Evolutionary conservation across 2,329 filamentous ascomycete genomes (phyloP), one percentile per base, ranked within the genome.

Genomic region (Rachicladosporium sp.): DNA sequence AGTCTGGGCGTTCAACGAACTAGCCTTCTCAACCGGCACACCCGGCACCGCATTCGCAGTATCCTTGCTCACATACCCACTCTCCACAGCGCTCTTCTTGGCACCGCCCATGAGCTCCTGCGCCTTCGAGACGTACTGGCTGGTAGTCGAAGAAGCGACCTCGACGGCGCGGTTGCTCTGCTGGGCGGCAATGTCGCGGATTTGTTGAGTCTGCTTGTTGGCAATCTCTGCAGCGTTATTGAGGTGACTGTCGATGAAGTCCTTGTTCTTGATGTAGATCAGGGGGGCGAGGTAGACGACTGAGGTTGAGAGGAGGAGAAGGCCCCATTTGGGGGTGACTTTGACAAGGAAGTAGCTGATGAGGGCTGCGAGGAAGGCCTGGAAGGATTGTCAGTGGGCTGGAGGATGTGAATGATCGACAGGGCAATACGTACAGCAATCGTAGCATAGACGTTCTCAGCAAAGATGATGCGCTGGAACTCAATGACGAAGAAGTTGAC

Each of bases 401-500:
- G 31, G 11, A 15, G 10, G 15, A 19, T 31, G 9, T 12, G 10
- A 37, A 5, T 35, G 15, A 10, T 36, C 19, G 11, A 8, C 29
- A 11, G 21, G 31, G 29, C 2, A 19, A 61, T 1, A 35, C 74
- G 58, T 68, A 78, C 75, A 43, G 66, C 68, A 55, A 74, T 58
- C 10, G 76, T 79, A 43, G 70, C 71, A 43, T 70, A 67, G 40
- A 78, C 64, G 51, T 80, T 80, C 66, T 80, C 76, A 27, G 73
- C 76, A 50, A 79, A 80, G 43, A 80, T 57, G 46, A 80, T 68
- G 43, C 76, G 71, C 65, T 80, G 76, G 55, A 76, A 74, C 56
- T 80, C 76, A 46, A 80, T 78, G 49, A 80, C 68, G 60, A 79
- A 76, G 63, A 80, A 80, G 64, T 80, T 78, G 61, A 74, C 66